phyloP scores from a whole-genome alignment of 495 filamentous ascomycete species.

The Aspergillus haitiensis region DNA sequence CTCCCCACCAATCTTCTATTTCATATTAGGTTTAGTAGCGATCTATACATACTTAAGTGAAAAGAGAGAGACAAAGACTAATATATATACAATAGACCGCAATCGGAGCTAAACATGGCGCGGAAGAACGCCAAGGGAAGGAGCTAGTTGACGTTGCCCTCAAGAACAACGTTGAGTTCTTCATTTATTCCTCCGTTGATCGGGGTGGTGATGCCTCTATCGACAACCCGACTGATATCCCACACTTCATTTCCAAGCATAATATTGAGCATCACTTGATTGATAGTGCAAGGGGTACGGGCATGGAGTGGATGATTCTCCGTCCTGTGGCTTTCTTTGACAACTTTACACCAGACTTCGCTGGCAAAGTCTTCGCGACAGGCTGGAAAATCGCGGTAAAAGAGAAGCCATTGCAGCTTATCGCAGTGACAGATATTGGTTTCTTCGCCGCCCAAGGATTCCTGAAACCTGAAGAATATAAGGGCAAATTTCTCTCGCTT shows the following conservation, averaged over 20 bases:
- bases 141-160: constrained; percentile 59
- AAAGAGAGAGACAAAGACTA: not conserved
- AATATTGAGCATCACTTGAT: constrained; percentile 63
- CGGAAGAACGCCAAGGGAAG: constrained; percentile 63
- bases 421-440: constrained; percentile 63
- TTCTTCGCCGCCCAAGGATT: constrained; percentile 63
- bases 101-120: constrained; percentile 44
- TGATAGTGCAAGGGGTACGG: constrained; percentile 31
- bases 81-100: constrained; percentile 24
- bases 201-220: constrained; percentile 60
- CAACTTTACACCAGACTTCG: constrained; percentile 57
- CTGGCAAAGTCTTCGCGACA: constrained; percentile 59
- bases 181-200: constrained; percentile 69
- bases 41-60: not conserved
- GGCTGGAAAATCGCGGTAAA: constrained; percentile 48
- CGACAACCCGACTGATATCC: constrained; percentile 57
- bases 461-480: constrained; percentile 46
- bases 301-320: constrained; percentile 62
- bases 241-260: constrained; percentile 66
- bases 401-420: constrained; percentile 56
- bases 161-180: constrained; percentile 56
- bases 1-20: constrained; percentile 19
- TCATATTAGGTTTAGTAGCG: not conserved
- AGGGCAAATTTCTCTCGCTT: constrained; percentile 48
- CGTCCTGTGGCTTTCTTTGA: constrained; percentile 71